These are phyloP conservation scores for Penicillium concentricum DNA, from an alignment of 2,329 filamentous ascomycete species.

Conservation along the genomic window DNA sequence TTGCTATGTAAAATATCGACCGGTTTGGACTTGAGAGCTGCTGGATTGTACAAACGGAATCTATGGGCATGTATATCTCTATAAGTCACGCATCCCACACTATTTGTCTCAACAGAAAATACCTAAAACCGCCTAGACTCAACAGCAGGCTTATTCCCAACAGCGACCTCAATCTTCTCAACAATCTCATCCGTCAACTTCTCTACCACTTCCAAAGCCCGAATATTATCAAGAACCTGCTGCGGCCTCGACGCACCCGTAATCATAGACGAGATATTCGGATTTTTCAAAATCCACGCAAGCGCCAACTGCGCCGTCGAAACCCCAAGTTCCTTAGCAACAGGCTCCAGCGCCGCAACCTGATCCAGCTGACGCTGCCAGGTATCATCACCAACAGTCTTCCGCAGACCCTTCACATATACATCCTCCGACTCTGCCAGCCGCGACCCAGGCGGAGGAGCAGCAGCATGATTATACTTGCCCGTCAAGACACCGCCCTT, in stretches of 20 bases:
- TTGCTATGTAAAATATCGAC: background rate
- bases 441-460: slow-evolving; percentile 57
- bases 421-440: slow-evolving; percentile 56
- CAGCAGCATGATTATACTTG: slow-evolving; percentile 59
- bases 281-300: slow-evolving; percentile 58
- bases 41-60: too few relatives aligned
- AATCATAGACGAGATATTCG: slow-evolving; percentile 55
- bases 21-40: background rate
- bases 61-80: too few relatives aligned
- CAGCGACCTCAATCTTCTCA: slow-evolving; percentile 46
- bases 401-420: slow-evolving; percentile 51
- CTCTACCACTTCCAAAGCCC: slow-evolving; percentile 45
- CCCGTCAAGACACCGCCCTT: slow-evolving; percentile 62
- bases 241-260: slow-evolving; percentile 49
- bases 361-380: slow-evolving; percentile 26
- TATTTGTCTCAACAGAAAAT: too few relatives aligned
- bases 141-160: slow-evolving; percentile 19
- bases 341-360: slow-evolving; percentile 50
- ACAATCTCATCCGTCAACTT: slow-evolving; percentile 46
- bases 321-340: slow-evolving; percentile 64
- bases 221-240: slow-evolving; percentile 44
- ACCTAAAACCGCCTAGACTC: slow-evolving; percentile 15
- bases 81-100: too few relatives aligned
- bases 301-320: slow-evolving; percentile 56
- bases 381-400: slow-evolving; percentile 44